These are phyloP conservation scores for Saccharomycopsis synnaedendra DNA, from an alignment of 805 yeast species.

Conservation along the genomic window DNA sequence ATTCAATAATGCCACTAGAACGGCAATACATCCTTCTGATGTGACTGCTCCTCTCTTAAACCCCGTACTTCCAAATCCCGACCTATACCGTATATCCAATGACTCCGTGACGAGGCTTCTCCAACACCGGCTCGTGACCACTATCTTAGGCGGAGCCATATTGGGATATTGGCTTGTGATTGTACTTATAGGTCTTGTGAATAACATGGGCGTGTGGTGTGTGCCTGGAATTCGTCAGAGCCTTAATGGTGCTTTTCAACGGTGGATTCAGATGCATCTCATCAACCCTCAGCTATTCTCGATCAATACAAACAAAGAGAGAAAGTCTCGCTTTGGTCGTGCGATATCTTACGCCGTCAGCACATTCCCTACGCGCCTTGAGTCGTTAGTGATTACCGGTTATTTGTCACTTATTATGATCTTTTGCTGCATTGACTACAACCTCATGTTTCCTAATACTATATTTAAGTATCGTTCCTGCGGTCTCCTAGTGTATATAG, in stretches of 20 bases:
- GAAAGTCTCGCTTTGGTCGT: constrained; percentile 1
- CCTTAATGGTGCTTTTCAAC: constrained; percentile 18
- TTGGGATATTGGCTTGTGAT: constrained; percentile 25
- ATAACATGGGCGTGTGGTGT: constrained; percentile 26
- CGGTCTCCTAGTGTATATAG: constrained; percentile 24
- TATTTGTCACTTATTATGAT: constrained; percentile 21
- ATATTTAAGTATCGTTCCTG: constrained; percentile 23
- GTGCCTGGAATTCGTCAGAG: constrained; percentile 22
- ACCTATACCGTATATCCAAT: constrained; percentile 20
- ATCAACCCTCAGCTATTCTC: constrained; percentile 23
- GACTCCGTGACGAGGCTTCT: constrained; percentile 22
- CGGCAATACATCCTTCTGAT: constrained; percentile 13
- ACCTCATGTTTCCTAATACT: constrained; percentile 21
- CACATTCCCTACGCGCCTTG: constrained; percentile 25
- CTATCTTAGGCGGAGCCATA: constrained; percentile 21
- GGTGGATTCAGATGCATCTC: constrained; percentile 25
- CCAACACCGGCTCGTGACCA: constrained; percentile 22
- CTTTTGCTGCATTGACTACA: constrained; percentile 23
- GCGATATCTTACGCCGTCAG: constrained; percentile 13
- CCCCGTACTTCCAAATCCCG: constrained; percentile 22
- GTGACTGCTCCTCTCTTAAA: constrained; percentile 15
- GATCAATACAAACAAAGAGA: constrained; percentile 4
- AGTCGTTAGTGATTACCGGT: constrained; percentile 21
- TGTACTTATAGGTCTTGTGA: constrained; percentile 19
- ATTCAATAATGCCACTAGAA: constrained; percentile 22